Base-by-base conservation (phyloP, 2,329 filamentous ascomycete genomes). In the Colletotrichum sojae region DNA sequence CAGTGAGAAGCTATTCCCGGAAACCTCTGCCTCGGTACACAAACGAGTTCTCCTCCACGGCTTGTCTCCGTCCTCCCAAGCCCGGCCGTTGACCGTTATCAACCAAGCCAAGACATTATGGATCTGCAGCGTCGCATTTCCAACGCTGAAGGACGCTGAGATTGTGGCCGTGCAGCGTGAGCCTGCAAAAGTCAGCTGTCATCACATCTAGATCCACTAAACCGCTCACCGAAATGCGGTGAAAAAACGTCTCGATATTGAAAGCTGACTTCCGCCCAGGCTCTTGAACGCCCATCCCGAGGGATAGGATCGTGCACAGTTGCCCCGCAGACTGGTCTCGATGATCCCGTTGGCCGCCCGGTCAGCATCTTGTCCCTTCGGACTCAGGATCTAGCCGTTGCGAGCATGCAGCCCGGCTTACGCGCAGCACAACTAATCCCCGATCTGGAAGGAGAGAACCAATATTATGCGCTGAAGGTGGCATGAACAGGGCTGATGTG, bases 401-500 rank as follows among this genome's bases (percentile, higher is more conserved):
- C 5, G 36, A 22, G 31, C 18, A 52, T 18, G 57, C 16, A 16
- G 36, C 13, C 20, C 12, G 46, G 63, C 65, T 68, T 48, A 64
- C 60, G 13, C 36, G 60, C 60, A 64, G 60, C 20, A 20, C n/a
- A 39, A 20, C 53, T 68, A 64, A 31, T 10, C 6, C 65, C 45
- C 36, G 20, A 64, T 58, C 12, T n/a, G 65, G 65, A 31, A 68
- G 60, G 65, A 46, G 31, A 20, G 6, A 48, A 8, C 62, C 22
- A 27, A 52, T 49, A 39, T 40, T 18, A 49, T n/a, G 63, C 48
- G n/a, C 40, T 53, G 58, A n/a, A 31, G 20, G 60, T 52, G 36
- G 53, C 51, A 54, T 64, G 22, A 43, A 40, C 59, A 67, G 64
- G 60, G 65, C 54, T 53, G 48, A 57, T 10, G 15, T 22, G 25